Conservation (phyloP, 805 yeast genomes). For the Candida corydali region DNA sequence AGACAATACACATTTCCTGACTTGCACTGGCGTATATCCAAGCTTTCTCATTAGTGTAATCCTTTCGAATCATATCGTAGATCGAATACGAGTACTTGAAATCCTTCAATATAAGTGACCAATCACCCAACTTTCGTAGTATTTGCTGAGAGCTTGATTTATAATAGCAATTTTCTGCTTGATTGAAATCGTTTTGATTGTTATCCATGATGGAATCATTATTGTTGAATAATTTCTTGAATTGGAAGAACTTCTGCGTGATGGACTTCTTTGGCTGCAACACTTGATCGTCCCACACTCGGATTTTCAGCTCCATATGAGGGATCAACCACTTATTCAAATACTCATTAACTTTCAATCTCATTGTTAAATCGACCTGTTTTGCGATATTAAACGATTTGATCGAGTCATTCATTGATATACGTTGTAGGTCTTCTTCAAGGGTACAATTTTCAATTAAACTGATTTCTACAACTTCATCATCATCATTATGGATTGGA, state of each 20-base stretch:
- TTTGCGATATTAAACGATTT: conserved; percentile 13
- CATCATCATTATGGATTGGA: conserved; percentile 7
- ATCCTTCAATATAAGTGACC: conserved; percentile 88
- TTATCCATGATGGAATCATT: conserved; percentile 7
- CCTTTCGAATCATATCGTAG: conserved; percentile 78
- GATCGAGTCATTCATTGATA: conserved; percentile 20
- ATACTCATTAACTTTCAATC: conserved; percentile 42
- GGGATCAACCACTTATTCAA: conserved; percentile 58
- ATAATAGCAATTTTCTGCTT: conserved; percentile 54
- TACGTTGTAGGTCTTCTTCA: conserved; percentile 46
- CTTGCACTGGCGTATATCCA: conserved; percentile 77
- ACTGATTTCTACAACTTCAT: conserved; percentile 11
- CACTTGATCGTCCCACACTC: conserved; percentile 80
- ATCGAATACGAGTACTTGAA: conserved; percentile 79
- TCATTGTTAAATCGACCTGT: conserved; percentile 37
- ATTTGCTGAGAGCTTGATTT: conserved; percentile 66
- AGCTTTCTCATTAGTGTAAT: conserved; percentile 71
- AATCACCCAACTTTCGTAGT: conserved; percentile 82
- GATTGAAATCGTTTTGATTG: conserved; percentile 32
- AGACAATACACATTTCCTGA: conserved; percentile 83
- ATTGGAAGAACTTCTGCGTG: conserved; percentile 69
- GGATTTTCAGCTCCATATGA: conserved; percentile 79
- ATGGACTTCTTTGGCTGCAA: conserved; percentile 73
- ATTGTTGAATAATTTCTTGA: conserved; percentile 48
- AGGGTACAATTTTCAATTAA: conserved; percentile 37